A percentile compares a stretch with the other conserved stretches of the same genome.
Conservation (phyloP, 192 early-diverging fungal species). For the Backusella luteola region DNA sequence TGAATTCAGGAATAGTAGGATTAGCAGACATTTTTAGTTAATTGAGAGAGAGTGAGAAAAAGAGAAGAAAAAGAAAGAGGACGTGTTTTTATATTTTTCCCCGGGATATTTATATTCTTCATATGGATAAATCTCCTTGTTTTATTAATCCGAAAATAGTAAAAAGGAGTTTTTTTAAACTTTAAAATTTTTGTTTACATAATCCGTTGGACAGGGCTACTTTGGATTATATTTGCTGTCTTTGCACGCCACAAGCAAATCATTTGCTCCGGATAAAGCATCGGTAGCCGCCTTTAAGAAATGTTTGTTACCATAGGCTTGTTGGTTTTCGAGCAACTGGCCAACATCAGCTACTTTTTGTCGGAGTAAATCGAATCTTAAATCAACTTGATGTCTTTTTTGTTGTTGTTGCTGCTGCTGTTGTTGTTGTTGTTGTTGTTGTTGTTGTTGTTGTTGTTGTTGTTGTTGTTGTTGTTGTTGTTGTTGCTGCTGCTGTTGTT, state of each 20-base stretch:
- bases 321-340: constrained; percentile 25
- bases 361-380: constrained; percentile 27
- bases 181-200: constrained; percentile 7
- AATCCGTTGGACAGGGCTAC: neutral
- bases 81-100: neutral
- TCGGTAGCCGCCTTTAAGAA: constrained; percentile 31
- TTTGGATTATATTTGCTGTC: neutral
- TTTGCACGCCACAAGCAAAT: constrained; percentile 27
- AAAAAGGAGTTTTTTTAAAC: neutral
- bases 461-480: neutral
- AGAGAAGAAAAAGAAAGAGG: neutral
- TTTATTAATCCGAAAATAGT: neutral
- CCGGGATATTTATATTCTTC: neutral
- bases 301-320: constrained; percentile 17
- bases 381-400: constrained; percentile 17
- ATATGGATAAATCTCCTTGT: constrained; percentile 7
- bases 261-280: constrained; percentile 24
- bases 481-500: neutral
- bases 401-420: neutral
- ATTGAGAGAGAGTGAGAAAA: neutral
- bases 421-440: neutral
- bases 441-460: neutral
- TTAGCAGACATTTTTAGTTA: neutral
- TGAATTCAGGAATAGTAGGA: constrained; percentile 27
- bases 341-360: constrained; percentile 22